Percentiles rank a stretch among this genome's conserved stretches.
These are phyloP conservation scores for Crithidia bombi DNA, from an alignment of 208 protist species.

Conservation along the genomic window DNA sequence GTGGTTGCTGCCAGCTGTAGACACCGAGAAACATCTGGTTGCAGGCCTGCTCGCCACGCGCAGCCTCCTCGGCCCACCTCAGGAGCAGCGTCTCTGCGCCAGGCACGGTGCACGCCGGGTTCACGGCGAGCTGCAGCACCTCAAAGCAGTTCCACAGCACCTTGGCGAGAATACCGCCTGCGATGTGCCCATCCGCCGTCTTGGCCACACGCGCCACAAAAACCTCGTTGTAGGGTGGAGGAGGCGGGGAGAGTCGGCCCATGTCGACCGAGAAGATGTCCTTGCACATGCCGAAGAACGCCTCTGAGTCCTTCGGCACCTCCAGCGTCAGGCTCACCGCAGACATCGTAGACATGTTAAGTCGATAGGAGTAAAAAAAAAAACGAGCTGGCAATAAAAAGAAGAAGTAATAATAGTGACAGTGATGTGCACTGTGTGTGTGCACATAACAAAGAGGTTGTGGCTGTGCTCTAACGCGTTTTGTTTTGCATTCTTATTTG, in stretches of 20 bases:
- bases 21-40: not conserved
- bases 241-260: not conserved
- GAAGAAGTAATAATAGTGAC: no score
- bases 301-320: not conserved
- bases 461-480: no score
- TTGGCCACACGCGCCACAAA: slow-evolving; percentile 10
- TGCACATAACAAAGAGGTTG: no score
- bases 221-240: slow-evolving; percentile 1
- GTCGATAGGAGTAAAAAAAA: no score
- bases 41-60: not conserved
- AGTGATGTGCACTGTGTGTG: no score
- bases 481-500: no score
- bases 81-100: not conserved
- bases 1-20: slow-evolving; percentile 1
- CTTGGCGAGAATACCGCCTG: slow-evolving; percentile 14
- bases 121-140: not conserved
- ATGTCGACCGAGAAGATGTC: not conserved
- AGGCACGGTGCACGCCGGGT: not conserved
- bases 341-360: not conserved
- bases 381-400: not conserved
- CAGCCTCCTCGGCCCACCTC: slow-evolving; percentile 11
- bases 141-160: slow-evolving; percentile 10
- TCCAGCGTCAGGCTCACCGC: not conserved
- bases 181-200: slow-evolving; percentile 20
- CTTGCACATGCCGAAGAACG: not conserved